Evolutionary conservation across 1,284 basidiomycete species (phyloP).

Genomic region (Blastosporella zonata): DNA sequence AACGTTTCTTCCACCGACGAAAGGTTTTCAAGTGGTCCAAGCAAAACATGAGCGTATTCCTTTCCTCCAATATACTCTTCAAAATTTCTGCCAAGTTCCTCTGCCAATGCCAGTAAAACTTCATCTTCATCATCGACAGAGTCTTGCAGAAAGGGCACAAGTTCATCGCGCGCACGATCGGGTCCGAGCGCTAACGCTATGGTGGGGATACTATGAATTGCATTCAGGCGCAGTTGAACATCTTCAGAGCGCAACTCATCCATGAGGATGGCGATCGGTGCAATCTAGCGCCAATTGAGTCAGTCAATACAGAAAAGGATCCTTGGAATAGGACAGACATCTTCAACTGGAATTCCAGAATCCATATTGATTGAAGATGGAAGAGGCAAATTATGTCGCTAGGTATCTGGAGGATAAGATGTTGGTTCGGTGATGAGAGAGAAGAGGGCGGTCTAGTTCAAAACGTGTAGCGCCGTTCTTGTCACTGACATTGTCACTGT

Average conservation of each 20-base stretch:
- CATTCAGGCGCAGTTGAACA: constrained; percentile 91
- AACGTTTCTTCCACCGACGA: constrained; percentile 98
- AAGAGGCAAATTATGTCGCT: neutral
- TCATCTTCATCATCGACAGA: constrained; percentile 99
- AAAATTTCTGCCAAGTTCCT: constrained; percentile 90
- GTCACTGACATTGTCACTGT: neutral
- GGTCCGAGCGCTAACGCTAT: constrained; percentile 97
- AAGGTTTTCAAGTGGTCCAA: constrained; percentile 94
- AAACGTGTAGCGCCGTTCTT: neutral
- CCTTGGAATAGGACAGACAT: constrained; percentile 36
- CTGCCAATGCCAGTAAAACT: constrained; percentile 93
- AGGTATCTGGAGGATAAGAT: neutral
- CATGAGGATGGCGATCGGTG: constrained; percentile 87
- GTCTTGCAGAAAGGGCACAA: constrained; percentile 96
- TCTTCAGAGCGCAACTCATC: constrained; percentile 96
- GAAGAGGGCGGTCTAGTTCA: neutral
- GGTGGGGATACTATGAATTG: constrained; percentile 97
- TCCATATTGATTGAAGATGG: constrained; percentile 46
- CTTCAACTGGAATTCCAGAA: constrained; percentile 36
- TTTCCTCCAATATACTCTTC: constrained; percentile 95
- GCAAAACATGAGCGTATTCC: constrained; percentile 83
- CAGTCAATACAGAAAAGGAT: constrained; percentile 19
- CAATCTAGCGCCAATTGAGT: constrained; percentile 50
- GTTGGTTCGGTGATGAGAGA: neutral
- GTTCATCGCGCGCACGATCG: constrained; percentile 92